These are phyloP conservation scores for Jamesozyma jinghongensis DNA, from an alignment of 805 yeast genomes.

Conservation along the genomic window DNA sequence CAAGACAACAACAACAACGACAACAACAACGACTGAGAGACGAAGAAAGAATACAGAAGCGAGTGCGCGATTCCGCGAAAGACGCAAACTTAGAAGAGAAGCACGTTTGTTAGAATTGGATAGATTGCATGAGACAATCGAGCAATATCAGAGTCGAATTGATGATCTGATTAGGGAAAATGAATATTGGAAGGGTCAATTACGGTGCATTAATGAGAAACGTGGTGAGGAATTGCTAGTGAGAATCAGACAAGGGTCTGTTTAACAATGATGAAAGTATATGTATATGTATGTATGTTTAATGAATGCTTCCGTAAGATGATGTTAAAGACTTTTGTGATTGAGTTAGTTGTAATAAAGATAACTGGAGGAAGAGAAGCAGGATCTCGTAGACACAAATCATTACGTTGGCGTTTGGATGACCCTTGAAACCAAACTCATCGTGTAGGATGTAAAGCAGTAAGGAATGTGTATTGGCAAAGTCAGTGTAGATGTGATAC, in stretches of 20 bases:
- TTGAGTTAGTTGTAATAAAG: no score
- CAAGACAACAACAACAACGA: no score
- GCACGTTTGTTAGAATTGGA: conserved; percentile 17
- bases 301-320: no score
- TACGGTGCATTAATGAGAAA: conserved; percentile 22
- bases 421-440: no score
- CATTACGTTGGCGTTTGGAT: no score
- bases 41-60: conserved; percentile 89
- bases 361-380: no score
- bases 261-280: no score
- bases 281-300: no score
- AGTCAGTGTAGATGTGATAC: no score
- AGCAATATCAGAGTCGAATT: conserved; percentile 16
- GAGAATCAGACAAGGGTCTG: conserved; percentile 17
- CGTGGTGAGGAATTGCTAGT: conserved; percentile 21
- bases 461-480: no score
- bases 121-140: conserved; percentile 15
- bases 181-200: conserved; percentile 22
- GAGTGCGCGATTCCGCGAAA: conserved; percentile 79
- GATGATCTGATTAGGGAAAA: conserved; percentile 22
- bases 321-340: neutral
- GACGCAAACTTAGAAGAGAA: conserved; percentile 21
- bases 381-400: no score
- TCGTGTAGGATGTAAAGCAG: no score
- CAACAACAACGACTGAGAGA: conserved; percentile 34